A percentile compares a stretch with the other conserved stretches of the same genome.
phyloP scores from a whole-genome alignment of 2,329 filamentous ascomycete species.

The Xylogone sp. region DNA sequence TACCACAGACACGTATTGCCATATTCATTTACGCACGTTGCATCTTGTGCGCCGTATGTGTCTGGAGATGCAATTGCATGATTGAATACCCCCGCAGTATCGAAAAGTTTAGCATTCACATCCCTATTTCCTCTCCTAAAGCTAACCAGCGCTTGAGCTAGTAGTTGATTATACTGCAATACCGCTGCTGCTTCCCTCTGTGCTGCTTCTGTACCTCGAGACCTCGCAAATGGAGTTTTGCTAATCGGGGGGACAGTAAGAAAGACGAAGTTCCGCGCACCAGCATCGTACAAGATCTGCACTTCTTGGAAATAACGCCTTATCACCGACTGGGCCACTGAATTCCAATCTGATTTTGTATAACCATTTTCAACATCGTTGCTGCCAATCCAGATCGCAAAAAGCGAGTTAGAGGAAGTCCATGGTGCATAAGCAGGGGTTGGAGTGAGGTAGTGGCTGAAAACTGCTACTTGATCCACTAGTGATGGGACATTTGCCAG shows the following conservation, averaged over 20 bases:
- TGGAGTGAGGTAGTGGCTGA: constrained; percentile 31
- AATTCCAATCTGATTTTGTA: constrained; percentile 24
- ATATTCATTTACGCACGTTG: constrained; percentile 34
- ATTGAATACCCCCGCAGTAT: not conserved
- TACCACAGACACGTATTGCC: constrained; percentile 35
- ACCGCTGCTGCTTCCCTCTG: not conserved
- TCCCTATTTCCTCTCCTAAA: not conserved
- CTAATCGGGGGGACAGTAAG: constrained; percentile 39
- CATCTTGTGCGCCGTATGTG: not conserved
- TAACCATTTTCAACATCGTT: constrained; percentile 48
- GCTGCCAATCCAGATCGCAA: constrained; percentile 48
- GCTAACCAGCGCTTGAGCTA: not conserved
- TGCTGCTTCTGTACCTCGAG: not conserved
- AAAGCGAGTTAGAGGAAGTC: constrained; percentile 36
- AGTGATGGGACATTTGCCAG: constrained; percentile 24
- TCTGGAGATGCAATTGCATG: not conserved
- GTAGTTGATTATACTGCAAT: not conserved
- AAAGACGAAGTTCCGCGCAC: constrained; percentile 44
- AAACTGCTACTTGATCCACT: constrained; percentile 32
- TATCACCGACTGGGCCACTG: constrained; percentile 34
- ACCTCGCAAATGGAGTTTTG: not conserved
- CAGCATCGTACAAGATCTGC: constrained; percentile 39
- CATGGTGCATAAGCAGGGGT: constrained; percentile 32
- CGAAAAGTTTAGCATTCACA: not conserved
- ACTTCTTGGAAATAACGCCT: constrained; percentile 39